Evolutionary conservation across 2,329 filamentous ascomycete species (phyloP).

Genomic region (Ophiosphaerella herpotricha): DNA sequence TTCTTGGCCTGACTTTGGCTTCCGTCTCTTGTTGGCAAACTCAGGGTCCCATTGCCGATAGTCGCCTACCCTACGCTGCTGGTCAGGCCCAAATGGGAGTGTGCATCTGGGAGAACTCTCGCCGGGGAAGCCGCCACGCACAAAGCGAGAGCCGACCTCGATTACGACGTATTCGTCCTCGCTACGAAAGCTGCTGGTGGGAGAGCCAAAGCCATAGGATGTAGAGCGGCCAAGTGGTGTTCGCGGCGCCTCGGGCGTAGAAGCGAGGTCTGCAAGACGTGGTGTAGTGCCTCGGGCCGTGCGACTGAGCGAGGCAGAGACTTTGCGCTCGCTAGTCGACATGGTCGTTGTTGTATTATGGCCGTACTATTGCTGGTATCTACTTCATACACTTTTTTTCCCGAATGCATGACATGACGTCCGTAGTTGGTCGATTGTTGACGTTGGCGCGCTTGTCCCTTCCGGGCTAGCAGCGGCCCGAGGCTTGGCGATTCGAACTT

Average conservation of each 20-base stretch:
- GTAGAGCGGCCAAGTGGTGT: slow-evolving; percentile 62
- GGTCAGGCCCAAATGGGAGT: slow-evolving; percentile 73
- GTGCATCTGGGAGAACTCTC: slow-evolving; percentile 75
- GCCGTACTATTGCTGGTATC: not conserved
- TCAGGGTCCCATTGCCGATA: slow-evolving; percentile 71
- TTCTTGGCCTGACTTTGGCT: slow-evolving; percentile 51
- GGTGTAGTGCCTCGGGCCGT: slow-evolving; percentile 37
- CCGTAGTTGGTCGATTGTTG: not conserved
- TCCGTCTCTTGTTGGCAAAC: slow-evolving; percentile 56
- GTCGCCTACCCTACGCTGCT: slow-evolving; percentile 78
- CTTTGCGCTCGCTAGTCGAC: slow-evolving; percentile 38
- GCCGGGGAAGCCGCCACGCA: slow-evolving; percentile 85
- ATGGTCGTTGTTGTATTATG: slow-evolving; percentile 9
- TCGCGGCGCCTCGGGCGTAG: slow-evolving; percentile 42
- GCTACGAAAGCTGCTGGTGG: slow-evolving; percentile 59
- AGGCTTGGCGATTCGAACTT: slow-evolving; percentile 18
- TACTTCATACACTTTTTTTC: too few species aligned
- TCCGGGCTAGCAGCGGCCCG: not conserved
- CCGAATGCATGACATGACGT: too few species aligned
- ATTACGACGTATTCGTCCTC: slow-evolving; percentile 85
- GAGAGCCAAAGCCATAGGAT: slow-evolving; percentile 63
- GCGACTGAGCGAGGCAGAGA: slow-evolving; percentile 34
- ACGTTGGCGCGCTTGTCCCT: slow-evolving; percentile 3
- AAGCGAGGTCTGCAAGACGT: slow-evolving; percentile 42
- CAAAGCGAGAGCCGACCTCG: slow-evolving; percentile 77